Evolutionary conservation across 331 rosid species (phyloP).

Genomic region (Phaseolus coccineus): DNA sequence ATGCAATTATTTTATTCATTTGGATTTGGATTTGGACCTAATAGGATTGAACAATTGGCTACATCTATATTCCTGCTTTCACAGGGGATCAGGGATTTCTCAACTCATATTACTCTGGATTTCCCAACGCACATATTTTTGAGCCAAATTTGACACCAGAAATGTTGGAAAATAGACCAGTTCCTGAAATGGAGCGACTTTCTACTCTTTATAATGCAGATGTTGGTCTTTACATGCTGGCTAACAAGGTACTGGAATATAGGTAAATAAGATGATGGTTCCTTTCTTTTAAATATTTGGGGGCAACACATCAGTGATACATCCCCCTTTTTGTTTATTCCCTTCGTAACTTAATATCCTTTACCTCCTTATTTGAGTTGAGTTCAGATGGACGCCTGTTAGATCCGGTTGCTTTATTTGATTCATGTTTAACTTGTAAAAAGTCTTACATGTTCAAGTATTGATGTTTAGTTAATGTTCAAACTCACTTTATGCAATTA

Average conservation of each 20-base stretch:
- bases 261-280: constrained; percentile 44
- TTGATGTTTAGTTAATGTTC: constrained; percentile 8
- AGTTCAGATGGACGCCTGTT: constrained; percentile 32
- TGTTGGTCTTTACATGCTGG: constrained; percentile 98
- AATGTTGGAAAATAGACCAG: constrained; percentile 58
- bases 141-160: constrained; percentile 71
- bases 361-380: constrained; percentile 29
- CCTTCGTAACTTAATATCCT: constrained; percentile 27
- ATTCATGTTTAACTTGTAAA: constrained; percentile 1
- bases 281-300: constrained; percentile 30
- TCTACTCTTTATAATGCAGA: constrained; percentile 95
- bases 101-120: constrained; percentile 79
- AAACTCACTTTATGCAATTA: constrained; percentile 5
- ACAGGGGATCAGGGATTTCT: constrained; percentile 97
- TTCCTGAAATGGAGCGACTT: constrained; percentile 92
- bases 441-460: background rate
- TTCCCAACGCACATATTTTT: constrained; percentile 86
- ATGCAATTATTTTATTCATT: background rate
- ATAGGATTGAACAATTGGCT: constrained; percentile 24
- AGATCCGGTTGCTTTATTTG: constrained; percentile 23
- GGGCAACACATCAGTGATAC: constrained; percentile 18
- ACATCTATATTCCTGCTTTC: constrained; percentile 31
- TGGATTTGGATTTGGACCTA: constrained; percentile 24
- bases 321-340: background rate
- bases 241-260: constrained; percentile 79